Evolutionary conservation across 2,329 filamentous ascomycete species (phyloP), one percentile per base, ranked within the genome.

Genomic region (Colletotrichum camelliae): DNA sequence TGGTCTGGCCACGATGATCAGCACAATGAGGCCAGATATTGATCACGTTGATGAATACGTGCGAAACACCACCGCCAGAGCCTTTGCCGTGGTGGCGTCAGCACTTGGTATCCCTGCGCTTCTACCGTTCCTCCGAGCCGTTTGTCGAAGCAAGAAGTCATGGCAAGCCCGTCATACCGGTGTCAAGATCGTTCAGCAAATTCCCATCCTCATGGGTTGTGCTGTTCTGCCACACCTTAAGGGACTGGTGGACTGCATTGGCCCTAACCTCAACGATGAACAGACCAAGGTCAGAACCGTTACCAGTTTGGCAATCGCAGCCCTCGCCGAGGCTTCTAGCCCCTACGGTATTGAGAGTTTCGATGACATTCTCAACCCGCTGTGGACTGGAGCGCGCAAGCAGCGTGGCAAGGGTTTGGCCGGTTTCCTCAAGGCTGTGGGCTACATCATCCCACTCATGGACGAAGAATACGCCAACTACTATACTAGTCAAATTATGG

Each of bases 381-480:
- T 99, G 1, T 99, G 97, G 97, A 98, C 95, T 7, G 97, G 97
- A 75, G 96, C 96, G 33, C 92, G 96, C 78, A 98, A 98, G 86
- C 97, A 99, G 86, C 93, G 97, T 82, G 97, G 97, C 77, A 99
- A 99, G 84, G 96, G 96, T 80, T 90, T 99, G 60, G 96, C 97
- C 29, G 96, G 96, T 16, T 99, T 98, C 85, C 89, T 99, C 77
- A 99, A 99, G 87, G 97, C 97, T 62, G 96, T 99, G 58, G 97
- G 97, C 31, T 98, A 97, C 84, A 98, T 99, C 82, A 98, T 99
- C 77, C 97, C 97, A 6, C 91, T 99, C 68, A 99, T 99, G 97
- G 97, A 99, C 86, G 97, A 99, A 85, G 97, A 99, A 83, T 98
- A 98, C 84, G 96, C 97, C 85, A 98, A 98, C 84, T 99, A 99